Evolutionary conservation across 805 yeast species (phyloP).

Genomic region (Pichia nanzhaoensis): DNA sequence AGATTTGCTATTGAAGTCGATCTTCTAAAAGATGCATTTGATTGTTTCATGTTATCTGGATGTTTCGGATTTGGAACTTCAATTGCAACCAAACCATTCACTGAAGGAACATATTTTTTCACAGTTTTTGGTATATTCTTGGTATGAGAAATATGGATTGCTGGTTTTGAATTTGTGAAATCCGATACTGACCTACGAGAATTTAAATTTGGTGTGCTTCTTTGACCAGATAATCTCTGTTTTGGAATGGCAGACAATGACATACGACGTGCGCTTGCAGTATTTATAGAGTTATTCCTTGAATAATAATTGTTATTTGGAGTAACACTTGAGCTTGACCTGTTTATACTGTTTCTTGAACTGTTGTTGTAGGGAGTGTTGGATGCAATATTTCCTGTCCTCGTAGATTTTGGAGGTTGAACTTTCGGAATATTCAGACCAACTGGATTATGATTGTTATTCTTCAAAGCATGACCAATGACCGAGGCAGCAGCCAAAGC

Average conservation of each 20-base stretch:
- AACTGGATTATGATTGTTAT: slow-evolving; percentile 27
- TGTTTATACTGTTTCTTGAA: not conserved
- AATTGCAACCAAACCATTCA: slow-evolving; percentile 59
- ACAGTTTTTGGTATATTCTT: slow-evolving; percentile 38
- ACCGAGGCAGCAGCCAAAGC: slow-evolving; percentile 62
- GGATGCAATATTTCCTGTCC: slow-evolving; percentile 8
- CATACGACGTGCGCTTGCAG: slow-evolving; percentile 12
- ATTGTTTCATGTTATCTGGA: slow-evolving; percentile 8
- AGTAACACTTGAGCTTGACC: not conserved
- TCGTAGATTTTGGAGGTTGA: slow-evolving; percentile 13
- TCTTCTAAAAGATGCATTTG: slow-evolving; percentile 1
- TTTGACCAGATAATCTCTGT: slow-evolving; percentile 10
- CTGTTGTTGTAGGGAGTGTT: not conserved
- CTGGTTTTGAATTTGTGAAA: slow-evolving; percentile 4
- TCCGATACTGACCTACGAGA: slow-evolving; percentile 15
- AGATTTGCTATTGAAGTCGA: slow-evolving; percentile 3
- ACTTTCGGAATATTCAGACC: slow-evolving; percentile 29
- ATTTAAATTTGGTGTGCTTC: slow-evolving; percentile 10
- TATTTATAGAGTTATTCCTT: slow-evolving; percentile 9
- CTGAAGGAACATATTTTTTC: slow-evolving; percentile 67
- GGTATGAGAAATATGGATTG: too few species aligned
- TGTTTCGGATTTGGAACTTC: slow-evolving; percentile 50
- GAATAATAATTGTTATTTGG: not conserved
- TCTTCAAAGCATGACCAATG: slow-evolving; percentile 42
- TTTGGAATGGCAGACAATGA: slow-evolving; percentile 10